phyloP scores from a whole-genome alignment of 768 basidiomycete genomes.

The Lepiota brunneoincarnata region DNA sequence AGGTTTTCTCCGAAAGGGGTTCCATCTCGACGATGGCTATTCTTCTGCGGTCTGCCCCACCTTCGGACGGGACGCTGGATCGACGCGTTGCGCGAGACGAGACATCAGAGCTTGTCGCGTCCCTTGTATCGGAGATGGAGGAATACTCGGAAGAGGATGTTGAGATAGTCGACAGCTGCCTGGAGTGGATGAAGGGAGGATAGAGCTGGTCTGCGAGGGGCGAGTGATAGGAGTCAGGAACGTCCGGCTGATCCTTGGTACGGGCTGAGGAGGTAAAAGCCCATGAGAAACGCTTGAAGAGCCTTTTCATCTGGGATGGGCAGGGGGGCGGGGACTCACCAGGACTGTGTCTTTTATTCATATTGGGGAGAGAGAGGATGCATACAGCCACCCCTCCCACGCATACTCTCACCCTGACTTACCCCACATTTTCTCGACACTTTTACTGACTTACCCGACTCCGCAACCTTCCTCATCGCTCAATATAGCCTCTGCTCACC shows the following conservation, averaged over 20 bases:
- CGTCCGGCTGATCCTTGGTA: constrained; percentile 20
- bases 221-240: constrained; percentile 45
- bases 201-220: constrained; percentile 37
- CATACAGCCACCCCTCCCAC: neutral
- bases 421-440: neutral
- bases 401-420: constrained; percentile 2
- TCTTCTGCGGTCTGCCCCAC: constrained; percentile 61
- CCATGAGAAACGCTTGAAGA: constrained; percentile 29
- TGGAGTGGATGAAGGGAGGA: constrained; percentile 21
- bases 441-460: neutral
- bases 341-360: constrained; percentile 17
- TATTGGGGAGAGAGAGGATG: constrained; percentile 10
- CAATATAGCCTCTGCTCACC: neutral
- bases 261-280: constrained; percentile 21
- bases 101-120: constrained; percentile 21
- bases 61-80: constrained; percentile 53
- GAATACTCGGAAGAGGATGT: constrained; percentile 52
- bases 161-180: constrained; percentile 29
- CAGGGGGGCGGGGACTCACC: too few species aligned
- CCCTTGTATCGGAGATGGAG: constrained; percentile 33
- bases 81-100: constrained; percentile 34
- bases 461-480: neutral
- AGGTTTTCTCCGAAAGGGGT: constrained; percentile 25
- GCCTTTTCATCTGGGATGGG: constrained; percentile 31
- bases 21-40: constrained; percentile 68